A percentile compares a stretch with the other conserved stretches of the same genome.
Conservation (phyloP, 495 filamentous ascomycete species). For the Astrothelium subdiscretum region DNA sequence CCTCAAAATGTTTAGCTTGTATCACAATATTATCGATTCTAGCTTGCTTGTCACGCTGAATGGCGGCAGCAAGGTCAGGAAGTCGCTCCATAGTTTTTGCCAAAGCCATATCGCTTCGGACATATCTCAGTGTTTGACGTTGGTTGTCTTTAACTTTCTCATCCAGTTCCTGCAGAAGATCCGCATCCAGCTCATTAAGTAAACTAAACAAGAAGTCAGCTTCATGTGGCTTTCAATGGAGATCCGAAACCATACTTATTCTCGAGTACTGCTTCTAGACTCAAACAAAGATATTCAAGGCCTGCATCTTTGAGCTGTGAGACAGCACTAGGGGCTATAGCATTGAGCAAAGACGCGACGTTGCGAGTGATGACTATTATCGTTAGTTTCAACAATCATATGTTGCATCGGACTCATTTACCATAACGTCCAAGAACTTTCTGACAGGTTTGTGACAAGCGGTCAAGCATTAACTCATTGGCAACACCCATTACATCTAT, state of each 20-base stretch:
- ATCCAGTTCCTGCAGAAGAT: slow-evolving; percentile 68
- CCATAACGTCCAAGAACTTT: slow-evolving; percentile 74
- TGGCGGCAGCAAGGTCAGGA: slow-evolving; percentile 45
- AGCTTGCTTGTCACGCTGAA: slow-evolving; percentile 42
- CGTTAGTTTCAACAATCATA: not conserved
- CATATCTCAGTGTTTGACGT: slow-evolving; percentile 58
- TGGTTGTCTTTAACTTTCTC: slow-evolving; percentile 72
- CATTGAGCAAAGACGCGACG: slow-evolving; percentile 71
- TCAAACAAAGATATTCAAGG: slow-evolving; percentile 82
- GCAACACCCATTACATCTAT: slow-evolving; percentile 84
- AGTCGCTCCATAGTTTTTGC: slow-evolving; percentile 57
- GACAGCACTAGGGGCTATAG: slow-evolving; percentile 67
- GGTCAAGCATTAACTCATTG: slow-evolving; percentile 90
- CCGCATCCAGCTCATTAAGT: slow-evolving; percentile 77
- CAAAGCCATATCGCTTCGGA: slow-evolving; percentile 61
- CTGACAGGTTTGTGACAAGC: slow-evolving; percentile 82
- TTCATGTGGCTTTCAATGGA: not conserved
- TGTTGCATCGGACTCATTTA: slow-evolving; percentile 23
- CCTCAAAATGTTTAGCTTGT: slow-evolving; percentile 45
- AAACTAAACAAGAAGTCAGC: slow-evolving; percentile 35
- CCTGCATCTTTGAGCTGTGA: slow-evolving; percentile 79
- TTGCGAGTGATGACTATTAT: slow-evolving; percentile 67
- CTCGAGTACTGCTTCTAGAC: slow-evolving; percentile 79
- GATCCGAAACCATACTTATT: slow-evolving; percentile 47
- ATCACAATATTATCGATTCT: slow-evolving; percentile 50